Evolutionary conservation across 2,329 filamentous ascomycete genomes (phyloP).

Genomic region (Penicillium sp.): DNA sequence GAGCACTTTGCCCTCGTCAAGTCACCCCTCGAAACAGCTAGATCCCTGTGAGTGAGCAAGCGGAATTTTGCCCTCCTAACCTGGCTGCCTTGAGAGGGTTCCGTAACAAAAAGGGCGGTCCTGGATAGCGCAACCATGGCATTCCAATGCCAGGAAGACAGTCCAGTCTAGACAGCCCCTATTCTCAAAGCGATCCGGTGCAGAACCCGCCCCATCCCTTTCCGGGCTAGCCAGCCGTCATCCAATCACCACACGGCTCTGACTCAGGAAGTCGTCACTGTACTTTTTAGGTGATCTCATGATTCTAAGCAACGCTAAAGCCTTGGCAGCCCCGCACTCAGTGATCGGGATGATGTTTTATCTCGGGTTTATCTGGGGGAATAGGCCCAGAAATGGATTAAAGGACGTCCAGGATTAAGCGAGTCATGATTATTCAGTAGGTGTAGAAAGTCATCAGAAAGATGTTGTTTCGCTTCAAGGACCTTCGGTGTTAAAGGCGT

Average conservation of each 20-base stretch:
- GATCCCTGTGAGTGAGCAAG: not conserved
- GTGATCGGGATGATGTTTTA: not conserved
- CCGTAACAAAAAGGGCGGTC: not conserved
- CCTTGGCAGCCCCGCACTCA: slow-evolving; percentile 21
- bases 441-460: no score
- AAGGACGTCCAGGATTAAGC: not conserved
- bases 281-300: slow-evolving; percentile 15
- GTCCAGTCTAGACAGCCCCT: not conserved
- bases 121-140: not conserved
- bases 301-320: slow-evolving; percentile 4
- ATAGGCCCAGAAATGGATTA: not conserved
- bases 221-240: not conserved
- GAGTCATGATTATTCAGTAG: not conserved
- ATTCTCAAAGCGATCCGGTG: slow-evolving; percentile 1
- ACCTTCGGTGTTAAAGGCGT: no score
- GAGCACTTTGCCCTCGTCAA: not conserved
- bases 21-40: not conserved
- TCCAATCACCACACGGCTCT: slow-evolving; percentile 10
- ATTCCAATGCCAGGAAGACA: not conserved
- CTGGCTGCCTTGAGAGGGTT: not conserved
- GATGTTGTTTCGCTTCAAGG: no score
- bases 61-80: no score
- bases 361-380: not conserved
- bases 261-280: slow-evolving; percentile 15
- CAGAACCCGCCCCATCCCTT: slow-evolving; percentile 7